Conservation (phyloP, 2,329 filamentous ascomycete species). For the Penicillium hesseltinei region DNA sequence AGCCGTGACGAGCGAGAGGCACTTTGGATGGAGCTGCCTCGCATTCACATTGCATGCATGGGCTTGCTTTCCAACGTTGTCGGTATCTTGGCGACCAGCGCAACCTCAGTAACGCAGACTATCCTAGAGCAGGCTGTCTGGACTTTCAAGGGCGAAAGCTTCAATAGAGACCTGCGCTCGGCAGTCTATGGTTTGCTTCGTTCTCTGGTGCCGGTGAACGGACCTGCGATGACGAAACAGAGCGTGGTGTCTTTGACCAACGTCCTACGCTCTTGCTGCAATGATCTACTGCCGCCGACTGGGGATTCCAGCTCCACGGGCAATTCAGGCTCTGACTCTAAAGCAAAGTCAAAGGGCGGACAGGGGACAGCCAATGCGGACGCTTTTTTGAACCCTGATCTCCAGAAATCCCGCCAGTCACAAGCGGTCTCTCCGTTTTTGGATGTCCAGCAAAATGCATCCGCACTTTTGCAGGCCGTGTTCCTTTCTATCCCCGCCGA, state of each 20-base stretch:
- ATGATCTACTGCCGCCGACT: constrained; percentile 63
- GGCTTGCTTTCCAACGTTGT: constrained; percentile 59
- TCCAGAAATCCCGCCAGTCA: constrained; percentile 28
- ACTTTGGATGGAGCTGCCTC: constrained; percentile 70
- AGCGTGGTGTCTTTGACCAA: constrained; percentile 62
- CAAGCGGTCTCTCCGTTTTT: constrained; percentile 24
- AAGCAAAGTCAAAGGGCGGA: constrained; percentile 39
- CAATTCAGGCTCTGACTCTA: constrained; percentile 40
- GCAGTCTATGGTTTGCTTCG: constrained; percentile 60
- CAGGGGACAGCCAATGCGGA: constrained; percentile 60
- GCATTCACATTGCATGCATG: constrained; percentile 71
- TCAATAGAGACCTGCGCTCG: constrained; percentile 55
- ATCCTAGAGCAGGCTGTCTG: constrained; percentile 70
- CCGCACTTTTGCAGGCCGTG: constrained; percentile 60
- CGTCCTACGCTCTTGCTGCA: constrained; percentile 67
- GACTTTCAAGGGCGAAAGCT: constrained; percentile 60
- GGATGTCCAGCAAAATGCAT: constrained; percentile 57
- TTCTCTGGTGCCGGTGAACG: constrained; percentile 60
- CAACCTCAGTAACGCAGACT: constrained; percentile 60
- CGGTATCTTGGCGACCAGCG: constrained; percentile 57
- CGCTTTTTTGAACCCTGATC: constrained; percentile 60
- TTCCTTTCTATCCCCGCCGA: constrained; percentile 64
- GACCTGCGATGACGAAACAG: constrained; percentile 65
- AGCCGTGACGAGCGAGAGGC: constrained; percentile 77
- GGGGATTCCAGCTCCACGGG: constrained; percentile 35